Percentiles rank a stretch among this genome's conserved stretches.
Evolutionary conservation across 305 asterid species (phyloP).

Genomic region (Withania somnifera): DNA sequence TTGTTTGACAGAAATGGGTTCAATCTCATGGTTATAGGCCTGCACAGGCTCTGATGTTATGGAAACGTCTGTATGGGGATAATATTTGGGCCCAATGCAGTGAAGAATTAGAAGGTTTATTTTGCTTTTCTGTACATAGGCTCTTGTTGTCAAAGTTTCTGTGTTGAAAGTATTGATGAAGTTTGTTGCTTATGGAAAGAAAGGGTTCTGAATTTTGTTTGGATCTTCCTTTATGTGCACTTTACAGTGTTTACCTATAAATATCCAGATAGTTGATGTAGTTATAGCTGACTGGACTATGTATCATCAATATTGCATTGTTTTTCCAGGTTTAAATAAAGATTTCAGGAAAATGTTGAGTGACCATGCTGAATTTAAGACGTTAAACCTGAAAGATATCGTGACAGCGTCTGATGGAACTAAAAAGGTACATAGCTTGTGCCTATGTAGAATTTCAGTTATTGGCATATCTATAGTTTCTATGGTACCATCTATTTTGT

Average conservation of each 20-base stretch:
- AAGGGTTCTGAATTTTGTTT: background rate
- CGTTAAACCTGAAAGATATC: conserved; percentile 51
- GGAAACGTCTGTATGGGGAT: conserved; percentile 81
- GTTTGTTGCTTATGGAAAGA: background rate
- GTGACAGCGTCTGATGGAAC: conserved; percentile 82
- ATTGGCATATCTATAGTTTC: conserved; percentile 2
- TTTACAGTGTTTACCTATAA: background rate
- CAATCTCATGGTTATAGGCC: conserved; percentile 74
- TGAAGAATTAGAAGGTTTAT: conserved; percentile 70
- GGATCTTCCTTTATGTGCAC: background rate
- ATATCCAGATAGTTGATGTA: background rate
- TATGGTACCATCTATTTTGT: conserved; percentile 3
- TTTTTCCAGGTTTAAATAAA: conserved; percentile 67
- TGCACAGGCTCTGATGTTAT: conserved; percentile 85
- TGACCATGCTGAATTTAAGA: conserved; percentile 56
- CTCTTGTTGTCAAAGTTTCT: background rate
- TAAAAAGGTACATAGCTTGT: conserved; percentile 46
- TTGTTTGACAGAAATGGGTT: conserved; percentile 67
- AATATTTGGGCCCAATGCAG: conserved; percentile 57
- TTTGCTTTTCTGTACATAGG: background rate
- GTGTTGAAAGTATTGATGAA: background rate
- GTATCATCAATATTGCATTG: background rate
- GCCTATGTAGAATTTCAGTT: background rate
- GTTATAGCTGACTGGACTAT: background rate
- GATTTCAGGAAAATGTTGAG: conserved; percentile 67